phyloP scores from a whole-genome alignment of 139 green algal genomes.

The Tetraselmis chui region DNA sequence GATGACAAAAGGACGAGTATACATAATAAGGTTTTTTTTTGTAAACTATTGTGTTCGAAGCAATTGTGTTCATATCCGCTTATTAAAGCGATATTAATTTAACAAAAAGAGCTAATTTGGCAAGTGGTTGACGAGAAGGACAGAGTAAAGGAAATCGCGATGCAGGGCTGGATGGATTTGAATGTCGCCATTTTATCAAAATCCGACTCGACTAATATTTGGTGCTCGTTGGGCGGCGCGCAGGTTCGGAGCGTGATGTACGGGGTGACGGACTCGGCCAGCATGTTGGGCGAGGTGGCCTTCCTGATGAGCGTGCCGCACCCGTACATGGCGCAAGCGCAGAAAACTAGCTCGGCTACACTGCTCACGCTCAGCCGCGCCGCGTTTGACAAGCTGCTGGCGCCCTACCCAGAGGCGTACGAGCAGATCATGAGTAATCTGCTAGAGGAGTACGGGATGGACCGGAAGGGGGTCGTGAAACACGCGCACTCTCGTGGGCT shows the following conservation, averaged over 20 bases:
- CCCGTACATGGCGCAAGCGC: slow-evolving; percentile 15
- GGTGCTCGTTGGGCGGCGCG: no score
- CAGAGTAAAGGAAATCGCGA: no score
- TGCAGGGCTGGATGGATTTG: no score
- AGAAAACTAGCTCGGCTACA: not conserved
- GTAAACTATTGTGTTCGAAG: no score
- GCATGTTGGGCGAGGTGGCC: slow-evolving; percentile 17
- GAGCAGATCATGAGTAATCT: slow-evolving; percentile 29
- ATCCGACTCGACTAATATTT: no score
- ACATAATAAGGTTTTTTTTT: no score
- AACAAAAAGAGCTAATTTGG: no score
- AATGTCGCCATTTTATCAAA: no score
- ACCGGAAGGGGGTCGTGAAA: not conserved
- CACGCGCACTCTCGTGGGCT: not conserved
- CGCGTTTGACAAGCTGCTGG: slow-evolving; percentile 23
- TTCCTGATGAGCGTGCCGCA: slow-evolving; percentile 36
- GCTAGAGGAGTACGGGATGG: slow-evolving; percentile 31
- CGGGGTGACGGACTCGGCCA: not conserved
- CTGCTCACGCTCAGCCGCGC: not conserved
- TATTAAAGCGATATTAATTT: no score
- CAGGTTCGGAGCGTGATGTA: not conserved
- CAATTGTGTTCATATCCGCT: no score
- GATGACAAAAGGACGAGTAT: no score
- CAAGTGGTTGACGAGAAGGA: no score
- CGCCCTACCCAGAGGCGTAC: slow-evolving; percentile 24